A percentile compares a stretch with the other conserved stretches of the same genome.
These are phyloP conservation scores for Termitomyces sp. DNA, from an alignment of 768 basidiomycete species.

Conservation along the genomic window DNA sequence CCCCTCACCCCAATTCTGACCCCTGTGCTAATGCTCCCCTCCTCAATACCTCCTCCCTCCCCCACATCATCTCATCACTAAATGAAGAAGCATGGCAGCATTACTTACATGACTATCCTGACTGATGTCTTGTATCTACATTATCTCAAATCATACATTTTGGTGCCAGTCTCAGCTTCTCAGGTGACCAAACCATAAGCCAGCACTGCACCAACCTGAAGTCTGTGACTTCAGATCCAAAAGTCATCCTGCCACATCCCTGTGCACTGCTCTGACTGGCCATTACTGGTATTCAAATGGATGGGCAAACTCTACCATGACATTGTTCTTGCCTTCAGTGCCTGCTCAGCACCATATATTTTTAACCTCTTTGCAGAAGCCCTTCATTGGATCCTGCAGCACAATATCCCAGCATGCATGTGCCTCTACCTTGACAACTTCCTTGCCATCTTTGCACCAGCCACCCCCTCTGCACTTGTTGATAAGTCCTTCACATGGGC, in stretches of 20 bases:
- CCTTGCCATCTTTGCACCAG: slow-evolving; percentile 6
- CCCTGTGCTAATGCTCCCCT: neutral
- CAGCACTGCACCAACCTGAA: slow-evolving; percentile 19
- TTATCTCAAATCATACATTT: slow-evolving; percentile 22
- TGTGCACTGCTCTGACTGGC: slow-evolving; percentile 23
- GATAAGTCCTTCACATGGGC: neutral
- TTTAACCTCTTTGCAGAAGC: slow-evolving; percentile 36
- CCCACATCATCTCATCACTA: slow-evolving; percentile 13
- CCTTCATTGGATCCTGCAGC: slow-evolving; percentile 33
- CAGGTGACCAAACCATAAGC: slow-evolving; percentile 2
- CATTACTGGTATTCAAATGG: slow-evolving; percentile 28
- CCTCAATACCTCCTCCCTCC: neutral
- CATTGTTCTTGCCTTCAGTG: slow-evolving; percentile 28
- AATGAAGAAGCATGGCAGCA: slow-evolving; percentile 14
- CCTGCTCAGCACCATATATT: slow-evolving; percentile 29
- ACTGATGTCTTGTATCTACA: slow-evolving; percentile 19
- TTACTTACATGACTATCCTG: slow-evolving; percentile 22
- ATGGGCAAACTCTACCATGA: slow-evolving; percentile 21
- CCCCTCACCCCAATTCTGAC: neutral
- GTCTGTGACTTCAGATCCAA: slow-evolving; percentile 15
- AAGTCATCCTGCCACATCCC: slow-evolving; percentile 30
- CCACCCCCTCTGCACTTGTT: neutral
- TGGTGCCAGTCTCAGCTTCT: slow-evolving; percentile 24
- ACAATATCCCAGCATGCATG: slow-evolving; percentile 25
- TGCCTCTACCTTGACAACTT: slow-evolving; percentile 33